Base-by-base conservation (phyloP, 192 early-diverging fungal genomes). In the Entomortierella beljakovae region DNA sequence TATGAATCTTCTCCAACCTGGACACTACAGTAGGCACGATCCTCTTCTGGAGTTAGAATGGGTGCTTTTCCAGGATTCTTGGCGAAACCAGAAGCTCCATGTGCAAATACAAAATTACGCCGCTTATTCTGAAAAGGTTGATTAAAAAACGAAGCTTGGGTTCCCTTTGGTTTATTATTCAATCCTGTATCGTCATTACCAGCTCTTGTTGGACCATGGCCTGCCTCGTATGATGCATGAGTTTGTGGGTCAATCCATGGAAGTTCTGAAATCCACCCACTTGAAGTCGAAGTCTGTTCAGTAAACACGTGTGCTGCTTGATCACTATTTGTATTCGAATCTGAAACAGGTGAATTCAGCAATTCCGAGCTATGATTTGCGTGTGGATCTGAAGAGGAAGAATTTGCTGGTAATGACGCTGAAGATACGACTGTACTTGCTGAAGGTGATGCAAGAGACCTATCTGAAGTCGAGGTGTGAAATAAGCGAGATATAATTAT, bases 1-100 rank as follows among this genome's bases (percentile, higher is more conserved):
- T 94, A 99, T 6, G 96, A 93, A 74, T 99, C 98, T 82, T 99
- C 96, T 29, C 98, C 98, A 31, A 92, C 92, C 51, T 89, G 88
- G 18, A 89, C 68, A 71, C 86, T 92, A 26, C 81, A 83, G 70
- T 93, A 88, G 60, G 88, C 82, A 60, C 70, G 85, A 23, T 86
- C 84, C 49, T 79, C 75, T 52, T 79, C 75, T 22, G 68, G 72
- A 4, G 56, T 65, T n/a, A 81, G 40, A 3, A 64, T 50, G 15
- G 76, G 69, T n/a, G 50, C 57, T 59, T 81, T 77, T 28, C 51
- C 70, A 49, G 77, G 64, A 18, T 72, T 34, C 65, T 88, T 88
- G 16, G 85, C 75, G 61, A 86, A 83, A 28, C 87, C 87, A 15
- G 87, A 80, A 16, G 85, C 87, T 23, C 83, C 87, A 58, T 86